Base-by-base conservation (phyloP, 139 green algal genomes). In the Chlamydomonas sphaeroides region DNA sequence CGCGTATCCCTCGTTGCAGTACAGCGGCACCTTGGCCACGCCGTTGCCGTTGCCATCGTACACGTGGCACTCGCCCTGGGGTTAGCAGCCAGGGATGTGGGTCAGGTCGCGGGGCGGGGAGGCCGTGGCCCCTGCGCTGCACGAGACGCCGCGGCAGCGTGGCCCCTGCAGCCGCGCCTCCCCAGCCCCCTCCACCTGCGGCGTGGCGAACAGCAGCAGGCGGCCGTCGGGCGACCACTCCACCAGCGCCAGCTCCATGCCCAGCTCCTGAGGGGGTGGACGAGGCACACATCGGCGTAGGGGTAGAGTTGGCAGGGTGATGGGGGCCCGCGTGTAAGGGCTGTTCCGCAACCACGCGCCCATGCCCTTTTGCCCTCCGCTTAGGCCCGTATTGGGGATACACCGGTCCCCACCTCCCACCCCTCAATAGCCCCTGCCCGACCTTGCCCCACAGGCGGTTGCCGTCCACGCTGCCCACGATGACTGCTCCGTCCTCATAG, bases 401-500 rank as follows among this genome's bases (percentile, higher is more conserved):
- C n/a, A n/a, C n/a, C n/a, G n/a, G n/a, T n/a, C n/a, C n/a, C n/a
- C n/a, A n/a, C n/a, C n/a, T n/a, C n/a, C n/a, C n/a, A n/a, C n/a
- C n/a, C n/a, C n/a, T n/a, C n/a, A n/a, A n/a, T n/a, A n/a, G n/a
- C 45, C 45, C 14, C 45, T 14, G 45, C 18, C 74, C 17, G 59
- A 80, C 74, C 74, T 93, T 92, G 83, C 92, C 92, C 94, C 94
- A 98, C 61, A 97, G 86, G 21, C 94, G 89, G 86, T 96, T 95
- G 65, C 94, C 94, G 75, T 97, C 91, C 38, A 95, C 88, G 53
- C 74, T 89, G 66, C 93, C 94, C 33, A 97, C 93, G 49, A 97
- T 97, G 38, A 97, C 93, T 21, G 94, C 93, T 10, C 93, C 94
- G 72, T 97, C 94, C 79, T 95, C 89, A 67, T 97, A 97, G 5